Base-by-base conservation (phyloP, 176 grass and related monocot species). In the Alopecurus myosuroides region DNA sequence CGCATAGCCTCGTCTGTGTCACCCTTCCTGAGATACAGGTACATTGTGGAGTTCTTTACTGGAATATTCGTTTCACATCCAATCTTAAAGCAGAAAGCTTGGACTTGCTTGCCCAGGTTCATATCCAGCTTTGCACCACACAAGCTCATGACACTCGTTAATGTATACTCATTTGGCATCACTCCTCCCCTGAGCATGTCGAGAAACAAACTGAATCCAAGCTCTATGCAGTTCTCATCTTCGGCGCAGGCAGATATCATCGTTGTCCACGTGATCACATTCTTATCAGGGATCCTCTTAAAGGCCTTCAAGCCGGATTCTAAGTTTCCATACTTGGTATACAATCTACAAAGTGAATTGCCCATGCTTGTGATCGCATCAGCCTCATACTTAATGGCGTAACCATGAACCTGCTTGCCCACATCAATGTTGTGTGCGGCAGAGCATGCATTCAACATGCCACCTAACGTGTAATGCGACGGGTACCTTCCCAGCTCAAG, bases 261-360 rank as follows among this genome's bases (percentile, higher is more conserved):
- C 0, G 90, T 80, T 6, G 92, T 97, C 94, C 94, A 97, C 1
- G 94, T 92, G 68, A 94, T 90, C 35, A 97, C 90, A 85, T 97
- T 92, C 85, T 88, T 97, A 28, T 87, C 75, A 23, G 85, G 89
- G 20, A 90, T 88, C 64, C 77, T 88, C 37, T n/a, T 23, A 26
- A 97, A 97, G 41, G 61, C 82, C 36, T 19, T 89, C 67, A 94
- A 19, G 5, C 88, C 88, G 23, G 70, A 86, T 1, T 97, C 77
- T 22, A 92, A 77, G 73, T 81, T 83, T 15, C 90, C 88, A 71
- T 70, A 91, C 88, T 86, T 97, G 31, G 88, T 84, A 50, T 97
- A 92, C 67, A 97, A 51, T 23, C 83, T 89, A 62, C 92, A 92
- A 25, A 97, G 78, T 2, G 92, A 92, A 78, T 92, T 92, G 22